Conservation (phyloP, 371 early-diverging fungal genomes). For the Capillidium rhysosporum region DNA sequence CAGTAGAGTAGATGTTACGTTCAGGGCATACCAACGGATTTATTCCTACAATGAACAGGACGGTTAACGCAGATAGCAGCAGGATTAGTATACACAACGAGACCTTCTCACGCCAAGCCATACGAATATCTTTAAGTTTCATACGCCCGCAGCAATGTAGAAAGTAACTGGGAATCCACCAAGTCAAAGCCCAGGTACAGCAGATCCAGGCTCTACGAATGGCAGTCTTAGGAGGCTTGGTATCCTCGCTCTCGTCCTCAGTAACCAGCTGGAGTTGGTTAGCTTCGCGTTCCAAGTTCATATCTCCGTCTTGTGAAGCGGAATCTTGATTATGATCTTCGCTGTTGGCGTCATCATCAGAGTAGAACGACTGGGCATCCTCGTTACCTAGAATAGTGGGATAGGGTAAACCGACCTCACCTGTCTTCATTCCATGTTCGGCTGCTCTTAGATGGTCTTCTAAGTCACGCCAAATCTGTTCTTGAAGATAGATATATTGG, state of each 20-base stretch:
- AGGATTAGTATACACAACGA: constrained; percentile 55
- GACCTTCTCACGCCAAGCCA: constrained; percentile 88
- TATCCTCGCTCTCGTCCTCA: constrained; percentile 17
- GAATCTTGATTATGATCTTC: constrained; percentile 9
- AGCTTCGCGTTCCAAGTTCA: constrained; percentile 12
- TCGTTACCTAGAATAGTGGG: background rate
- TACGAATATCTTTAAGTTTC: constrained; percentile 66
- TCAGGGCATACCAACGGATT: constrained; percentile 33
- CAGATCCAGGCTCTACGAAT: constrained; percentile 50
- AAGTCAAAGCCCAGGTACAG: constrained; percentile 57
- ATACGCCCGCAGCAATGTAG: constrained; percentile 43
- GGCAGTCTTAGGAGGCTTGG: constrained; percentile 11
- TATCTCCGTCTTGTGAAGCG: constrained; percentile 9
- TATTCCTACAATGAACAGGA: constrained; percentile 35
- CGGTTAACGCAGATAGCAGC: constrained; percentile 22
- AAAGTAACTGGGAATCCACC: constrained; percentile 56
- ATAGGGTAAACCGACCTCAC: background rate
- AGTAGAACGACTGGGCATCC: constrained; percentile 4
- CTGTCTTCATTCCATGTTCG: constrained; percentile 1
- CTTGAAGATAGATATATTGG: constrained; percentile 43
- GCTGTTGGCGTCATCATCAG: constrained; percentile 8
- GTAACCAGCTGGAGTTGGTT: constrained; percentile 19
- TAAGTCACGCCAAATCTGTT: constrained; percentile 30
- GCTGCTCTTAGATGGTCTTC: constrained; percentile 17
- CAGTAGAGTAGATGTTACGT: constrained; percentile 32